A percentile compares a stretch with the other conserved stretches of the same genome.
phyloP scores from a whole-genome alignment of 176 grass and related monocot genomes.

The Tillandsia leiboldiana region DNA sequence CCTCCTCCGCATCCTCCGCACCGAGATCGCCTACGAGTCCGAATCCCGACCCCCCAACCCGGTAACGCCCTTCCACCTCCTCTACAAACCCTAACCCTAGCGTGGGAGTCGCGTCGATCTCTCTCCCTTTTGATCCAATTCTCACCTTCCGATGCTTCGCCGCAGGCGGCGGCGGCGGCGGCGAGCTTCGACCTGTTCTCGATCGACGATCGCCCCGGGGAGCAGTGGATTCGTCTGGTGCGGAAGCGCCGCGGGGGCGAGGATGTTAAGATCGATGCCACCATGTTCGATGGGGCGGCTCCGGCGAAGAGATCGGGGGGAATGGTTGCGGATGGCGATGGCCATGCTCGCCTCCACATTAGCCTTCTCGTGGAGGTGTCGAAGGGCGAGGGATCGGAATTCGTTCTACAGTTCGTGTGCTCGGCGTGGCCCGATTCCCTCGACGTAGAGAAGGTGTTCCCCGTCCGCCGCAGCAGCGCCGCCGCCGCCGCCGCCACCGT shows the following conservation, averaged over 20 bases:
- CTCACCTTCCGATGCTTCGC: background rate
- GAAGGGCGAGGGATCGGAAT: slow-evolving; percentile 25
- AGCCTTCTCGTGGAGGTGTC: slow-evolving; percentile 55
- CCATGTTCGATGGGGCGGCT: slow-evolving; percentile 53
- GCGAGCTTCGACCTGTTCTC: slow-evolving; percentile 26
- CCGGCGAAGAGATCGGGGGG: slow-evolving; percentile 36
- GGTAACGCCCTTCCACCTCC: background rate
- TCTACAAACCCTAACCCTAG: background rate
- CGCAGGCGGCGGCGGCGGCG: background rate
- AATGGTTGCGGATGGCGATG: slow-evolving; percentile 10
- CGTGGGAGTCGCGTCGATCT: background rate
- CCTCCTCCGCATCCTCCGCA: slow-evolving; percentile 13
- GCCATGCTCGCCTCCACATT: slow-evolving; percentile 43
- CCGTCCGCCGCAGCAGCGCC: slow-evolving; percentile 11
- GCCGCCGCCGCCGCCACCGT: background rate
- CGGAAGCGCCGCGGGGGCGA: background rate
- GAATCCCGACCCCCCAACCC: slow-evolving; percentile 11
- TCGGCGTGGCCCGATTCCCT: slow-evolving; percentile 75
- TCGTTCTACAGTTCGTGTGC: slow-evolving; percentile 48
- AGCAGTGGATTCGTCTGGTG: slow-evolving; percentile 47
- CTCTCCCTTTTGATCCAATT: background rate
- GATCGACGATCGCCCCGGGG: slow-evolving; percentile 38
- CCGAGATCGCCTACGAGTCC: slow-evolving; percentile 42
- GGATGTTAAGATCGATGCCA: slow-evolving; percentile 60
- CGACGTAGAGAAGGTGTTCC: slow-evolving; percentile 55